Evolutionary conservation across 257 asterid genomes (phyloP).

Genomic region (Solanum okadae): DNA sequence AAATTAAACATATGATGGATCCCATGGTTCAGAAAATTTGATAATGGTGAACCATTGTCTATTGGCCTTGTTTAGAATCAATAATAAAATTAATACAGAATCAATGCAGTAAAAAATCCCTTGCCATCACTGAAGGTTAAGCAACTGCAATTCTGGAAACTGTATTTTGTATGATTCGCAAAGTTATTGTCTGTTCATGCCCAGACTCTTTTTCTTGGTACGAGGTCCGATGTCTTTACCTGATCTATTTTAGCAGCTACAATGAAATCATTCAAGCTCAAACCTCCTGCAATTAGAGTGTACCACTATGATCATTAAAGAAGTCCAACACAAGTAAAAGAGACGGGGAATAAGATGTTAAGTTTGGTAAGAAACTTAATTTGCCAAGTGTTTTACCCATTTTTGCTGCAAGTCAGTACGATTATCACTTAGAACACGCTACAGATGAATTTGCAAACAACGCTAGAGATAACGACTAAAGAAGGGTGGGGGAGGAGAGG

Average conservation of each 20-base stretch:
- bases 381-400: neutral
- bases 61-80: neutral
- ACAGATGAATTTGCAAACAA: neutral
- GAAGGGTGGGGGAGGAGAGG: neutral
- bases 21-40: neutral
- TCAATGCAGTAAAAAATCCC: neutral
- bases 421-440: neutral
- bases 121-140: neutral
- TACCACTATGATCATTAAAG: neutral
- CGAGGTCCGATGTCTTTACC: constrained; percentile 75
- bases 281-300: constrained; percentile 51
- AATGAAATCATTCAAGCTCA: constrained; percentile 80
- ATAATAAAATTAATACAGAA: neutral
- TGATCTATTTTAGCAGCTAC: constrained; percentile 77
- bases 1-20: neutral
- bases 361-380: neutral
- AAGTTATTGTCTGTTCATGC: constrained; percentile 19
- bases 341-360: neutral
- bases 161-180: neutral
- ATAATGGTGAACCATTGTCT: neutral
- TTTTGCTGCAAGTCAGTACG: neutral
- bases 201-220: constrained; percentile 78
- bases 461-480: neutral
- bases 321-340: neutral
- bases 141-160: neutral